Evolutionary conservation across 2,329 filamentous ascomycete genomes (phyloP), one percentile per base, ranked within the genome.

Genomic region (Xylaria sp.): DNA sequence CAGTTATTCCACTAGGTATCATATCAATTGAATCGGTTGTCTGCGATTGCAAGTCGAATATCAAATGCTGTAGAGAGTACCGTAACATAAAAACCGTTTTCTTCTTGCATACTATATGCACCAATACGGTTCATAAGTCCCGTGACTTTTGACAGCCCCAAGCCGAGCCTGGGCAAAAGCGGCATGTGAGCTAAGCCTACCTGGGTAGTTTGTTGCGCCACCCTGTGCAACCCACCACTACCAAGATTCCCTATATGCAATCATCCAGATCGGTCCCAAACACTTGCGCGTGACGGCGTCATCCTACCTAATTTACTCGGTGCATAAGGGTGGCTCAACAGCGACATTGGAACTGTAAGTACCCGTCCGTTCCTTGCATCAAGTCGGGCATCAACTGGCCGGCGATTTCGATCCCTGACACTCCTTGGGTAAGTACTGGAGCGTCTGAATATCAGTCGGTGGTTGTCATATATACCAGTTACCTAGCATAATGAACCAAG

Each of bases 401-500:
- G 28, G 43, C 25, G 23, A 53, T 46, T 43, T 23, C 13, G 18
- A 34, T 48, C 46, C 62, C 34, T 59, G 25, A 20, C n/a, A 43
- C 12, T 60, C 53, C 53, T 15, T 12, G 43, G 28, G 23, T 23
- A 43, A 25, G n/a, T 39, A 2, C n/a, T 28, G 20, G 23, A 53
- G 25, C 7, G 30, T 10, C 25, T 32, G 10, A 18, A 43, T 18
- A 57, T 57, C 52, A n/a, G 59, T 67, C 60, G 60, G 65, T 28
- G 9, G 8, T 28, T 6, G 30, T 23, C 3, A 58, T 15, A 58
- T 15, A 25, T 39, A 36, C 30, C 7, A 28, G 45, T 18, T 50
- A 50, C 34, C 50, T 15, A 23, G 36, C 39, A 61, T 32, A 32
- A 52, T 55, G 55, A 60, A 50, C 39, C 56, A 55, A 67, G 48